These are phyloP conservation scores for Tetragonia tetragonoides DNA, from an alignment of 148 eudicot genomes.

Conservation along the genomic window DNA sequence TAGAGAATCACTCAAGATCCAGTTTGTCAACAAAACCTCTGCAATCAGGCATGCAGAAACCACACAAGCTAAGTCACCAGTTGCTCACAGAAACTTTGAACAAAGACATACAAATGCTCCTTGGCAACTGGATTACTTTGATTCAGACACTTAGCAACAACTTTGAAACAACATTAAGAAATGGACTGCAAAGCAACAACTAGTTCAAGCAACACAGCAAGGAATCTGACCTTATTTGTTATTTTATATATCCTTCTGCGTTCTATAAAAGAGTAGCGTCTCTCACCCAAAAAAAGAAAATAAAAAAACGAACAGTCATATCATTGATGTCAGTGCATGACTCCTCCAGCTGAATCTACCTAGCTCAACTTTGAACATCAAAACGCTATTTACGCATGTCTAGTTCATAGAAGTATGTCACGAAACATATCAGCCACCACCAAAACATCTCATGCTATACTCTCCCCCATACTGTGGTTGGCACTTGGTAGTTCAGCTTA, in stretches of 20 bases:
- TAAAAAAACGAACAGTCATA: neutral
- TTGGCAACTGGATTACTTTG: neutral
- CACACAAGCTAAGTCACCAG: neutral
- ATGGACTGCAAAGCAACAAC: neutral
- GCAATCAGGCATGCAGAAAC: neutral
- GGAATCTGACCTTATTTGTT: neutral
- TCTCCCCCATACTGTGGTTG: neutral
- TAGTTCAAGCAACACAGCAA: neutral
- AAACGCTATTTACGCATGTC: neutral
- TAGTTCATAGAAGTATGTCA: neutral
- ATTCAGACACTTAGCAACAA: slow-evolving; percentile 1
- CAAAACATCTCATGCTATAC: neutral
- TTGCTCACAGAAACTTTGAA: neutral
- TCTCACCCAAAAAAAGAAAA: neutral
- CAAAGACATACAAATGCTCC: neutral
- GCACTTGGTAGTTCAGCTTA: neutral
- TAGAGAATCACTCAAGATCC: neutral
- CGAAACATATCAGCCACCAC: neutral
- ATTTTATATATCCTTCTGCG: neutral
- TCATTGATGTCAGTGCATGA: neutral
- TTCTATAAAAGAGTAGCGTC: neutral
- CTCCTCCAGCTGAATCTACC: neutral
- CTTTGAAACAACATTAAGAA: neutral
- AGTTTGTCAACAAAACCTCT: neutral
- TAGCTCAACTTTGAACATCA: neutral